phyloP scores from a whole-genome alignment of 2,329 filamentous ascomycete genomes.

The Beauveria sp. region DNA sequence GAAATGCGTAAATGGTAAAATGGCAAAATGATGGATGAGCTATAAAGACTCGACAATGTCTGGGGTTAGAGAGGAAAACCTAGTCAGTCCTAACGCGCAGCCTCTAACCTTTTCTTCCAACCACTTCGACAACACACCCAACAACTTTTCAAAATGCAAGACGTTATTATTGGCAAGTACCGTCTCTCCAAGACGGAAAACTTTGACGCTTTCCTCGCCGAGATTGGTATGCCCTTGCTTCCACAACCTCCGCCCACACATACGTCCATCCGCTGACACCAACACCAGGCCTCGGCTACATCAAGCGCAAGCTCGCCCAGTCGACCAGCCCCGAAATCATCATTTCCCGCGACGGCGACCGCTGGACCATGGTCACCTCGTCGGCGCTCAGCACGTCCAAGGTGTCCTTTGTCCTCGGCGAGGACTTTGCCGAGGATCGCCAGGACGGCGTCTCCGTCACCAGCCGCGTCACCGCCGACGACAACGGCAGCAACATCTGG shows the following conservation, averaged over 20 bases:
- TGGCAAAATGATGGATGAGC: not conserved
- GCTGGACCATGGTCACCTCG: slow-evolving; percentile 7
- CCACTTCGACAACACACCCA: not conserved
- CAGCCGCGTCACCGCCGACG: slow-evolving; percentile 7
- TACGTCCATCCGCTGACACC: not conserved
- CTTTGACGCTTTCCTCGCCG: slow-evolving; percentile 10
- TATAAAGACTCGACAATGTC: slow-evolving; percentile 4
- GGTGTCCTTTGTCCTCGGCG: slow-evolving; percentile 4
- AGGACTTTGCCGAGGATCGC: slow-evolving; percentile 9
- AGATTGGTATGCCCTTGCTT: not conserved
- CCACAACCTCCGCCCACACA: not conserved
- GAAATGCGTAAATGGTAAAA: not conserved
- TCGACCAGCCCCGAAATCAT: slow-evolving; percentile 10
- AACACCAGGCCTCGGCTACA: slow-evolving; percentile 5
- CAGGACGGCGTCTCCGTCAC: slow-evolving; percentile 12
- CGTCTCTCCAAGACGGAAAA: slow-evolving; percentile 11
- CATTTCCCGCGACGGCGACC: slow-evolving; percentile 9
- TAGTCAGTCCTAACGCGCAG: no score
- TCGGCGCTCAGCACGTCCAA: slow-evolving; percentile 9
- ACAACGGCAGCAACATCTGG: slow-evolving; percentile 3
- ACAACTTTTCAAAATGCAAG: not conserved
- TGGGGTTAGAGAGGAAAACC: not conserved
- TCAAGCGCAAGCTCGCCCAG: slow-evolving; percentile 12
- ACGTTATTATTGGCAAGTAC: slow-evolving; percentile 9
- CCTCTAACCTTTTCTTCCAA: not conserved